Evolutionary conservation across 2,329 filamentous ascomycete genomes (phyloP), one percentile per base, ranked within the genome.

Genomic region (Botryotinia narcissicola): DNA sequence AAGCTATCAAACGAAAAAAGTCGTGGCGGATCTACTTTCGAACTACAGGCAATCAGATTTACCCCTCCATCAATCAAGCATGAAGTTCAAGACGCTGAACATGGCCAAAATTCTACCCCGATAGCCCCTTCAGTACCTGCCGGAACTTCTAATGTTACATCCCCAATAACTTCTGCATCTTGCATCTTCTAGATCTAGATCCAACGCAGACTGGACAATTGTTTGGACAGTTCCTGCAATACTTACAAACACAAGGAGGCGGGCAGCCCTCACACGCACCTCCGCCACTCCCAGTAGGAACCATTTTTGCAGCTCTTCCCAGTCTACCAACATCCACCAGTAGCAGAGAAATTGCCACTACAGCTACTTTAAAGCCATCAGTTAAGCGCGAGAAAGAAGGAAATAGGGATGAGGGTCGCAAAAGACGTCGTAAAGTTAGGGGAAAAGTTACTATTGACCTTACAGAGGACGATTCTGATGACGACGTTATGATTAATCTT

Each of bases 401-500:
- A 18, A 25, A n/a, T 42, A 40, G 4, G n/a, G 37, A 12, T 20
- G 10, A n/a, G 16, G 20, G 22, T 60, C 40, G 25, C 16, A 70
- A 61, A 29, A 70, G 37, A 12, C 37, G 51, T 8, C 69, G 42
- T 8, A 72, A 44, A 22, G 12, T 32, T 6, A 48, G 29, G 14
- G 46, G 48, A 10, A 46, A 46, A 67, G 35, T 59, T 10, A 67
- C 25, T 18, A 64, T 72, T n/a, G 62, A 72, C 18, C 70, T 72
- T 32, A 59, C 70, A 14, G 70, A 44, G 1, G 29, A 66, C 14
- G 25, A 71, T 25, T 51, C 59, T 3, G 69, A 71, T 32, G 57
- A 71, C 42, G 42, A 61, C 14, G 29, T 71, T 40, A 40, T 62
- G 16, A 42, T 71, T 18, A 9, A 71, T 32, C 40, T 61, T 29